Base-by-base conservation (phyloP, 345 rosid species). In the Citrus sinensis region DNA sequence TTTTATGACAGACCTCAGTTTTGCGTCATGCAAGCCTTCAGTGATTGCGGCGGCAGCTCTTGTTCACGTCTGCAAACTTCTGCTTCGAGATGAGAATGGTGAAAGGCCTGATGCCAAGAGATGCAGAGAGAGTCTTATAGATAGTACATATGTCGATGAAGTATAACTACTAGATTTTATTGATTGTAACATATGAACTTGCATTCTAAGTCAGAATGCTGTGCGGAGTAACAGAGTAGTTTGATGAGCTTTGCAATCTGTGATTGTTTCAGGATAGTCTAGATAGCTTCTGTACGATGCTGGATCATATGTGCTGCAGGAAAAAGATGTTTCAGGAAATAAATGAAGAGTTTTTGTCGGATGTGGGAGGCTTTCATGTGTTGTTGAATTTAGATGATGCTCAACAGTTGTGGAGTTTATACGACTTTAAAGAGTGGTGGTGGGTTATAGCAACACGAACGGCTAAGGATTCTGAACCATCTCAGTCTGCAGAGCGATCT, bases 21-120 rank as follows among this genome's bases (percentile, higher is more conserved):
- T 37, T 37, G 59, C 79, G 2, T n/a, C 3, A 22, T 76, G 2
- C 40, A 67, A 34, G 67, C 67, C 73, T 37, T 76, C 79, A 2
- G 56, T 56, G 25, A 68, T 76, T 11, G 79, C 79, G 29, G 73
- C 79, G 39, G 6, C 73, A 3, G 67, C 73, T 17, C 29, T 73
- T 14, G 61, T 63, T 30, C 22, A 29, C 9, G 67, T 34, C 19
- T 63, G 67, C n/a, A 29, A 29, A 30, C n/a, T 63, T 63, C 39
- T 63, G 67, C 1, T 63, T 16, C 67, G 22, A 63, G 67, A 29
- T 1, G 67, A 30, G 30, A 63, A 29, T 63, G 37, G 3, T 6
- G 30, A 29, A 14, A 29, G 17, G 39, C 35, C 19, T 34, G 9
- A 34, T 29, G 0, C 16, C 37, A 1, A 29, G 67, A 63, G 35